Conservation (phyloP, 768 basidiomycete genomes). For the Podaxis sp. region DNA sequence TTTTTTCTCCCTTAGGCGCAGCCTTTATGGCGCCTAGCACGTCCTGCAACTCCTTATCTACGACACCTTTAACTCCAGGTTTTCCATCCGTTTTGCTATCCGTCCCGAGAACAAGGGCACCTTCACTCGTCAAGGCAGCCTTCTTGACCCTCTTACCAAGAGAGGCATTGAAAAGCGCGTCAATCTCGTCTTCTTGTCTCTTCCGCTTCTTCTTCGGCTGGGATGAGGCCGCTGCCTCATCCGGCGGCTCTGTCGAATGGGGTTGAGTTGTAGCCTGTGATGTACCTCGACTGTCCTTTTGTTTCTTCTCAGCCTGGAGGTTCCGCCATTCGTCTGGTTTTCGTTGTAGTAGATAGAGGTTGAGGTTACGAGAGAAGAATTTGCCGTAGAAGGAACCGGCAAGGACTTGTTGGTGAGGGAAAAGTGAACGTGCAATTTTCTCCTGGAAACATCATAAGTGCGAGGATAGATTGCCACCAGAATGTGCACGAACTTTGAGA, state of each 20-base stretch:
- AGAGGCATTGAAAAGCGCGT: constrained; percentile 57
- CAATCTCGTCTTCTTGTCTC: constrained; percentile 63
- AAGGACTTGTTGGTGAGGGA: constrained; percentile 66
- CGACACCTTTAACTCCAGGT: constrained; percentile 5
- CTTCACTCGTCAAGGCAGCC: constrained; percentile 32
- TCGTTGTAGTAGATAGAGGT: constrained; percentile 72
- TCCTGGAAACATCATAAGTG: constrained; percentile 46
- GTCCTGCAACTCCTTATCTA: constrained; percentile 38
- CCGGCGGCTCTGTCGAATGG: constrained; percentile 9
- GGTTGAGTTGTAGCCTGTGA: background rate
- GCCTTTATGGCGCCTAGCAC: constrained; percentile 57
- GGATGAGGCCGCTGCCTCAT: background rate
- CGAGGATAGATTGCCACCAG: constrained; percentile 1
- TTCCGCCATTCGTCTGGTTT: constrained; percentile 83
- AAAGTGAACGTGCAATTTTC: constrained; percentile 82
- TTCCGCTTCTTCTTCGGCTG: constrained; percentile 43
- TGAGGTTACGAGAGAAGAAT: constrained; percentile 78
- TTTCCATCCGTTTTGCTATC: constrained; percentile 15
- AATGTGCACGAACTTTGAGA: constrained; percentile 58
- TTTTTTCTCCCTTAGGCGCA: constrained; percentile 47
- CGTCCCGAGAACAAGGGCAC: background rate
- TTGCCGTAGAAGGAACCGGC: constrained; percentile 81
- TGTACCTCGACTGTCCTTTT: constrained; percentile 8
- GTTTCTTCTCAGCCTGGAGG: constrained; percentile 48
- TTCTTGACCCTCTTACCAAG: constrained; percentile 59